These are phyloP conservation scores for Botryotinia globosa DNA, from an alignment of 2,329 filamentous ascomycete species.

Conservation along the genomic window DNA sequence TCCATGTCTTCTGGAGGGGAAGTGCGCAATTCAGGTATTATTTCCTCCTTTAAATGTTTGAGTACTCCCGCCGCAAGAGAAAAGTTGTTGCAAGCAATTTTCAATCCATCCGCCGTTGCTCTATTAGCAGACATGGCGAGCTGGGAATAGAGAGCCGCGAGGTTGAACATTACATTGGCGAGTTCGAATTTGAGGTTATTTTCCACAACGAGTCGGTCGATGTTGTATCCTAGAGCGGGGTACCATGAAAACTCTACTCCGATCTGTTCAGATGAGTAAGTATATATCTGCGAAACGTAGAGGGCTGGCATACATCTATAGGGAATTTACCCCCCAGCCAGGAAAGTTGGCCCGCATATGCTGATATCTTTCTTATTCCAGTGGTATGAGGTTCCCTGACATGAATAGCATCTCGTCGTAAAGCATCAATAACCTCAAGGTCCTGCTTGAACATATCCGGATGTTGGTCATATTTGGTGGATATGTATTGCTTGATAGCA, in stretches of 20 bases:
- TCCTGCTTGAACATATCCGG: slow-evolving; percentile 94
- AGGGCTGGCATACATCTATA: slow-evolving; percentile 66
- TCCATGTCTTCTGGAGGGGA: slow-evolving; percentile 96
- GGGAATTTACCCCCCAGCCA: slow-evolving; percentile 96
- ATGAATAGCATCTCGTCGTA: slow-evolving; percentile 83
- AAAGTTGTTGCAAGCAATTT: slow-evolving; percentile 85
- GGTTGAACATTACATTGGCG: slow-evolving; percentile 88
- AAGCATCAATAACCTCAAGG: slow-evolving; percentile 77
- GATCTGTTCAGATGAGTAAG: slow-evolving; percentile 53
- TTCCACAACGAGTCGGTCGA: slow-evolving; percentile 64
- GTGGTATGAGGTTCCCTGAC: slow-evolving; percentile 84
- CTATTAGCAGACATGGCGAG: slow-evolving; percentile 79
- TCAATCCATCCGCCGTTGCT: slow-evolving; percentile 76
- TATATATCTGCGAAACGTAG: slow-evolving; percentile 12
- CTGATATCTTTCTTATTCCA: slow-evolving; percentile 82
- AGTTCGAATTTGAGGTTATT: slow-evolving; percentile 78
- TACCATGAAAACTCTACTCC: slow-evolving; percentile 97
- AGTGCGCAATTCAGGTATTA: slow-evolving; percentile 79
- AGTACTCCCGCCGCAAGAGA: slow-evolving; percentile 84
- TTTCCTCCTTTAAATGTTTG: slow-evolving; percentile 68
- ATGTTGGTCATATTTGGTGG: slow-evolving; percentile 96
- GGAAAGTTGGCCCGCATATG: slow-evolving; percentile 86
- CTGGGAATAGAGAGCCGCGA: slow-evolving; percentile 90
- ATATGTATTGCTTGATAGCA: slow-evolving; percentile 92
- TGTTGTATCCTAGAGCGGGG: slow-evolving; percentile 87